Evolutionary conservation across 192 early-diverging fungal species (phyloP), one percentile per base, ranked within the genome.

Genomic region (Rhizoclosmatium sp.): DNA sequence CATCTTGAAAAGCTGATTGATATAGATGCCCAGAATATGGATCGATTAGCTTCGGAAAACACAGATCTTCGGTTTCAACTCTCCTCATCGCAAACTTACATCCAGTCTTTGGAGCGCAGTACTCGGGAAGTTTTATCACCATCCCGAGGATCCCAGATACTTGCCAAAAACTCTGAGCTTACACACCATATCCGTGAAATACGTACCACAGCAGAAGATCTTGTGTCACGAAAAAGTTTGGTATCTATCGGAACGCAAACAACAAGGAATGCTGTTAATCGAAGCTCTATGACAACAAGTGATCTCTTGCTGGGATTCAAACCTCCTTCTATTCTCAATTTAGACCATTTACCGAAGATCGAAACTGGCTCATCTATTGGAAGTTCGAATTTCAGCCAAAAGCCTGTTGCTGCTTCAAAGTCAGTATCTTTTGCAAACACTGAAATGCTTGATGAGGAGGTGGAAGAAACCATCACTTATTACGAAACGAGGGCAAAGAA

Each of bases 1-100:
- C 69, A 71, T 21, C n/a, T 56, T n/a, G 51, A 56, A 12, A 48
- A 71, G 12, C 3, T 71, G 14, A 4, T 71, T 14, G 14, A n/a
- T n/a, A 56, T 71, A 12, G 69, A 71, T 12, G 47, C 10, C 14
- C 9, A 56, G 21, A 71, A 71, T 14, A 5, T 71, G 3, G 19
- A 71, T 39, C 4, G 51, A 4, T 31, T 71, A 48, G 42, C 12
- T 31, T 4, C 4, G 3, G 69, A 71, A 56, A 71, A 49, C n/a
- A 19, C 16, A n/a, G 69, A 71, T 39, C 51, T 71, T 14, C 69
- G 69, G 48, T 48, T 31, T 41, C 47, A 56, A 71, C 69, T 71
- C 23, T 49, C 69, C 12, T 45, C 69, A 19, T 4, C 47, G 31
- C 46, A 71, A 23, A 48, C 47, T 12, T 56, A 71, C 51, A 71